Conservation (phyloP, 2,329 filamentous ascomycete species). For the Chaetomiaceae sp. region DNA sequence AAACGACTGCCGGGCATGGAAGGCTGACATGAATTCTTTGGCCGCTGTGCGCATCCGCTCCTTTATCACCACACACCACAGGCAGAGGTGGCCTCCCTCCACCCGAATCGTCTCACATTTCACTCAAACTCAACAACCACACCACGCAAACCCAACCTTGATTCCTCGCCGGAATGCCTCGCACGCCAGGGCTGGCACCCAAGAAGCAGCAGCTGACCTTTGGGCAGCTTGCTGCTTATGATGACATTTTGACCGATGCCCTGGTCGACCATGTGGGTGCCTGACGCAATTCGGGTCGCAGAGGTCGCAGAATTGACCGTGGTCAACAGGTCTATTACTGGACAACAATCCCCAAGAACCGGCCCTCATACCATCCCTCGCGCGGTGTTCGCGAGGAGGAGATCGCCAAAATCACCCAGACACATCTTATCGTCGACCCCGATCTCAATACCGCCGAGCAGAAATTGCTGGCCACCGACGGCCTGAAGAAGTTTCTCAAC, state of each 20-base stretch:
- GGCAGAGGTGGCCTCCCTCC: background rate
- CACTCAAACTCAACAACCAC: background rate
- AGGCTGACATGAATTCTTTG: slow-evolving; percentile 10
- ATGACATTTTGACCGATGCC: slow-evolving; percentile 92
- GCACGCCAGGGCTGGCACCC: slow-evolving; percentile 22
- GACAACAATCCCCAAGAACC: slow-evolving; percentile 93
- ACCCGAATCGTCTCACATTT: background rate
- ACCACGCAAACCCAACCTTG: background rate
- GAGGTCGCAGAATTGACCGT: background rate
- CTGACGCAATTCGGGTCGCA: background rate
- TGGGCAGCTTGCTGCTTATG: slow-evolving; percentile 83
- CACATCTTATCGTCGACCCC: slow-evolving; percentile 68
- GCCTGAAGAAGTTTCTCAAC: slow-evolving; percentile 65
- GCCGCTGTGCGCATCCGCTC: slow-evolving; percentile 10
- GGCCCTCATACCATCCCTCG: slow-evolving; percentile 76
- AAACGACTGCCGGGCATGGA: slow-evolving; percentile 13
- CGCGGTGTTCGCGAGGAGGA: slow-evolving; percentile 68
- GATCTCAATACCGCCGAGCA: slow-evolving; percentile 66
- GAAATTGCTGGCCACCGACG: slow-evolving; percentile 66
- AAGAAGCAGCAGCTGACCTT: slow-evolving; percentile 75
- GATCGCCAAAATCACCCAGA: slow-evolving; percentile 56
- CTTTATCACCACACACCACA: background rate
- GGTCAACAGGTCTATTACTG: slow-evolving; percentile 78
- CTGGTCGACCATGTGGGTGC: slow-evolving; percentile 84
- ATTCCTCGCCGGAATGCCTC: slow-evolving; percentile 19